Evolutionary conservation across 75 land plant species (phyloP), one percentile per base, ranked within the genome.

Genomic region (Pseudotsuga menziesii): DNA sequence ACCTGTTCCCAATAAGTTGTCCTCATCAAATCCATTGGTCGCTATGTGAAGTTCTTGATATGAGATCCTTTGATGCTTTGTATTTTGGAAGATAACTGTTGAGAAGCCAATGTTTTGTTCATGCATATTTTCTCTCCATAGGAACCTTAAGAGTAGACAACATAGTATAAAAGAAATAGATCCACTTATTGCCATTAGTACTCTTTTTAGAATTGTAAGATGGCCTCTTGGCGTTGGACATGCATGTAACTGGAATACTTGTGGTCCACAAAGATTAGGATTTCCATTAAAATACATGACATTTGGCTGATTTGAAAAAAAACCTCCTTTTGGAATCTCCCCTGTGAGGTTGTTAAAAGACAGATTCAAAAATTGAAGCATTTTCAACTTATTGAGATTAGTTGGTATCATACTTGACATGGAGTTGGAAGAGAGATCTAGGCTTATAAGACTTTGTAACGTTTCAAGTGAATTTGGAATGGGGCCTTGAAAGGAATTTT

Each of bases 401-500:
- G 9, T 55, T 17, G 5, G 80, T 55, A 22, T 52, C 61, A 14
- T 78, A 12, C 69, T n/a, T 58, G 23, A 85, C 32, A 39, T 77
- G 44, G 19, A 29, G 32, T 89, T 89, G 6, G 64, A 19, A 20
- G 84, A 76, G 57, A 89, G 78, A 20, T 82, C 70, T 22, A 89
- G 3, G n/a, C 55, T 60, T 11, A 9, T 27, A 3, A 85, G 74
- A 3, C 63, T 57, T 39, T 44, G 5, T 36, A 72, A 75, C n/a
- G 75, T 61, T 35, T 19, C 71, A 3, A 83, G 15, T 36, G 63
- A 56, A 29, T 23, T 19, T 3, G 88, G 88, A 39, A 88, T 72
- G 2, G 22, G 15, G 25, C 91, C 88, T 11, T 77, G 56, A 36
- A 89, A 75, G 14, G 56, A 5, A 73, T 89, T 89, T 0, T 19